Evolutionary conservation across 768 basidiomycete genomes (phyloP), one percentile per base, ranked within the genome.

Genomic region (Lenzites betulinus): DNA sequence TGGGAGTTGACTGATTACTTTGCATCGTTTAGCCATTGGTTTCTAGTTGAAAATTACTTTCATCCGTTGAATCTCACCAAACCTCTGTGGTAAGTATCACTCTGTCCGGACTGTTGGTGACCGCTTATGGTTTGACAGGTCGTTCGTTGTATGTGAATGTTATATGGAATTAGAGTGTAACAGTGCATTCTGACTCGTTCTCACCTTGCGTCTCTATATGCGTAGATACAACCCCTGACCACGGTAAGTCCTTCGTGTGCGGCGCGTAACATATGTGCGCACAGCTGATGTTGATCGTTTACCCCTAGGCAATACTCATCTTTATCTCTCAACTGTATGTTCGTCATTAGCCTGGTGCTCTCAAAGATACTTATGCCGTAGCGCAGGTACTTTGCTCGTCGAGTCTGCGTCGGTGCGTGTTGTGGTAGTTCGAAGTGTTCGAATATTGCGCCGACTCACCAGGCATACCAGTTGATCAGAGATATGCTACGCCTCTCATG

Each of bases 321-420:
- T 28, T 50, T 20, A 7, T 41, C n/a, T 57, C 36, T 20, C 56
- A 57, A 57, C 12, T 26, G 56, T 57, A 18, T n/a, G 56, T 41
- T n/a, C 2, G 35, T 36, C 12, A 2, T 6, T 20, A n/a, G 8
- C 9, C 26, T n/a, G n/a, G 1, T 47, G 1, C 6, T 16, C 7
- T 20, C 16, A 58, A 12, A 0, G 2, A 2, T 0, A 8, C n/a
- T 22, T 38, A 49, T 9, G 12, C 6, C 12, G 6, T 15, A 6
- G 7, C 6, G 9, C 25, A 60, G 59, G 1, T 60, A 49, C 26
- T 60, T 49, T 23, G 59, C 53, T 2, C 52, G 59, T 6, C 51
- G 59, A 1, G 59, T 54, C 0, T 60, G 54, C 20, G 39, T 60
- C 11, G 23, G 59, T 60, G 39, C 47, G 52, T 26, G 7, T 7